phyloP scores from a whole-genome alignment of 257 asterid genomes.

The Forsythia suspensa region DNA sequence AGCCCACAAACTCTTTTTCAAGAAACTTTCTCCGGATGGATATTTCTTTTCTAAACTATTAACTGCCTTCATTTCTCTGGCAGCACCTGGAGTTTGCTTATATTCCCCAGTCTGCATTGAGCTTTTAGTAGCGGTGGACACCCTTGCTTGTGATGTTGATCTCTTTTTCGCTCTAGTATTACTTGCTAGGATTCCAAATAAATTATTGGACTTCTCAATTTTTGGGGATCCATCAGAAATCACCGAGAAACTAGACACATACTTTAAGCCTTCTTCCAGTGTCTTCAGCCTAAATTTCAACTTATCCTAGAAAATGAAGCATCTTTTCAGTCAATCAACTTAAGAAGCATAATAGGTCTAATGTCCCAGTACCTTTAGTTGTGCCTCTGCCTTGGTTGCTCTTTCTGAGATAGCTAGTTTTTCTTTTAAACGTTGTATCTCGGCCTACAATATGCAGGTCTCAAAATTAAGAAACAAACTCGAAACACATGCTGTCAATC shows the following conservation, averaged over 20 bases:
- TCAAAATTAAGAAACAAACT: slow-evolving; percentile 5
- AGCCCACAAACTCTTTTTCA: slow-evolving; percentile 63
- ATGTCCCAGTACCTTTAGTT: slow-evolving; percentile 55
- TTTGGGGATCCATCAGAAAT: slow-evolving; percentile 44
- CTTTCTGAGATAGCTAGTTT: slow-evolving; percentile 71
- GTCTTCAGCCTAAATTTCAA: slow-evolving; percentile 82
- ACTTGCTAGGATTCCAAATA: slow-evolving; percentile 66
- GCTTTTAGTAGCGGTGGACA: slow-evolving; percentile 34
- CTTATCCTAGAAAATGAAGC: slow-evolving; percentile 63
- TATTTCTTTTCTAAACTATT: slow-evolving; percentile 32
- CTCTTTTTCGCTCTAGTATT: slow-evolving; percentile 51
- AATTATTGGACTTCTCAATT: slow-evolving; percentile 44
- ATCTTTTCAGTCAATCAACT: slow-evolving; percentile 13
- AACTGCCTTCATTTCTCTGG: slow-evolving; percentile 24
- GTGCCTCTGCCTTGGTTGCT: slow-evolving; percentile 83
- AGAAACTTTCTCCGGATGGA: slow-evolving; percentile 39
- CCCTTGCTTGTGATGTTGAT: slow-evolving; percentile 69
- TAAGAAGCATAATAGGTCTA: background rate
- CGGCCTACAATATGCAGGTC: slow-evolving; percentile 49
- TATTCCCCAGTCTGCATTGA: slow-evolving; percentile 34
- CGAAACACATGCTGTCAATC: background rate
- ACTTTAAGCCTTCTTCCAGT: slow-evolving; percentile 71
- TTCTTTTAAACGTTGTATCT: slow-evolving; percentile 72
- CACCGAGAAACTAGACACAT: slow-evolving; percentile 29
- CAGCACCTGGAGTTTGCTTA: slow-evolving; percentile 16